Conservation (phyloP, 179 eudicot genomes). For the Spergularia azorica region DNA sequence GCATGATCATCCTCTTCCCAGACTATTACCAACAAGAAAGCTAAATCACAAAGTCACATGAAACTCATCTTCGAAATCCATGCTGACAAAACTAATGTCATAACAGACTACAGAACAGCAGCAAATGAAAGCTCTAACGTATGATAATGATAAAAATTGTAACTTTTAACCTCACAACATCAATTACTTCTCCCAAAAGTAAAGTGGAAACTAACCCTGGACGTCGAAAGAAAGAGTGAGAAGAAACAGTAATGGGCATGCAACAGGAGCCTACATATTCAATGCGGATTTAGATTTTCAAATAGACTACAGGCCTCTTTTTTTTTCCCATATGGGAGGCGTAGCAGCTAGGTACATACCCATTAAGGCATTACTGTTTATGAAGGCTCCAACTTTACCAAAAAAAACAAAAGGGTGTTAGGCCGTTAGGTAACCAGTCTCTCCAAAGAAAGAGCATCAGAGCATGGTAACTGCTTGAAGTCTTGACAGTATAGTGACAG, state of each 20-base stretch:
- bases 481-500: background rate
- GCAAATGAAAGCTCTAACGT: background rate
- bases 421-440: background rate
- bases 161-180: background rate
- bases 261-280: slow-evolving; percentile 5
- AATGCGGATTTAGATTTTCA: background rate
- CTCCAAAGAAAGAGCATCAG: background rate
- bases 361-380: no score
- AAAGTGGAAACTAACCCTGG: background rate
- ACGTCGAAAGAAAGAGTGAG: background rate
- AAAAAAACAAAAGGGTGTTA: background rate
- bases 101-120: background rate
- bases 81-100: background rate
- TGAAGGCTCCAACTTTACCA: background rate
- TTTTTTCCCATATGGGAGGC: background rate
- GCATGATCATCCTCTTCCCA: background rate
- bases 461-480: background rate
- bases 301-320: background rate
- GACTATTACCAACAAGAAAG: slow-evolving; percentile 7
- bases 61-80: background rate
- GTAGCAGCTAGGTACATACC: no score
- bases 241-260: no score
- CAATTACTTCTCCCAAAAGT: background rate
- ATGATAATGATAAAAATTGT: background rate
- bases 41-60: slow-evolving; percentile 5